Conservation (phyloP, 2,329 filamentous ascomycete species). For the Botrytis tulipae region DNA sequence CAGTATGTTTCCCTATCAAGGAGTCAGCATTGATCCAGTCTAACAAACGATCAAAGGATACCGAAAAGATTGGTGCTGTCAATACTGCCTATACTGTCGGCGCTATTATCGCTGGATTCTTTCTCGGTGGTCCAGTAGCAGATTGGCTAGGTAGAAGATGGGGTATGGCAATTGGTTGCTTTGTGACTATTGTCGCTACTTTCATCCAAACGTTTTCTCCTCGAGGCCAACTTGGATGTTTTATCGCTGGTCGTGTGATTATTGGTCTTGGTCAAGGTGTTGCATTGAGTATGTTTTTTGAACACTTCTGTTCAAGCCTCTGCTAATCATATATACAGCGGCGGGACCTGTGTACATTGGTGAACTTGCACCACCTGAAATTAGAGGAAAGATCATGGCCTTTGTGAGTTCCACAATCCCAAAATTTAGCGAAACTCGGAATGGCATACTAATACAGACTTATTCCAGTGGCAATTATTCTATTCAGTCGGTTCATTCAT, state of each 20-base stretch:
- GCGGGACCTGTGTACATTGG: slow-evolving; percentile 70
- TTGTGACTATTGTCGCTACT: slow-evolving; percentile 65
- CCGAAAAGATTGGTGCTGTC: slow-evolving; percentile 52
- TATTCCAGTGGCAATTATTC: slow-evolving; percentile 57
- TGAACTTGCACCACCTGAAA: slow-evolving; percentile 62
- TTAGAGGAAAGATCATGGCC: slow-evolving; percentile 66
- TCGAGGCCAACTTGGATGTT: slow-evolving; percentile 58
- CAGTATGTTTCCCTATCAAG: slow-evolving; percentile 22
- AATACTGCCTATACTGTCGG: slow-evolving; percentile 72
- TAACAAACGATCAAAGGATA: slow-evolving; percentile 27
- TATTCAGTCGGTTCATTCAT: slow-evolving; percentile 53
- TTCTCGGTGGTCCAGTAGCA: slow-evolving; percentile 60
- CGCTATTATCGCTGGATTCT: slow-evolving; percentile 66
- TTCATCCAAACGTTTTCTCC: slow-evolving; percentile 68
- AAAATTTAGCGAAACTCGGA: neutral
- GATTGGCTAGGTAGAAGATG: slow-evolving; percentile 61
- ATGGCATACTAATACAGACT: neutral
- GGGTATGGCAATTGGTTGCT: slow-evolving; percentile 64
- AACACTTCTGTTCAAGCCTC: neutral
- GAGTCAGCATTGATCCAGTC: neutral
- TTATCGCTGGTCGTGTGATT: slow-evolving; percentile 66
- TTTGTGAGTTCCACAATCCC: slow-evolving; percentile 40
- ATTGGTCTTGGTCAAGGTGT: slow-evolving; percentile 68
- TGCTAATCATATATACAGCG: slow-evolving; percentile 42
- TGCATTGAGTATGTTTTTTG: slow-evolving; percentile 52